Evolutionary conservation across 2,329 filamentous ascomycete species (phyloP).

Genomic region (Exophiala dermatitidis): DNA sequence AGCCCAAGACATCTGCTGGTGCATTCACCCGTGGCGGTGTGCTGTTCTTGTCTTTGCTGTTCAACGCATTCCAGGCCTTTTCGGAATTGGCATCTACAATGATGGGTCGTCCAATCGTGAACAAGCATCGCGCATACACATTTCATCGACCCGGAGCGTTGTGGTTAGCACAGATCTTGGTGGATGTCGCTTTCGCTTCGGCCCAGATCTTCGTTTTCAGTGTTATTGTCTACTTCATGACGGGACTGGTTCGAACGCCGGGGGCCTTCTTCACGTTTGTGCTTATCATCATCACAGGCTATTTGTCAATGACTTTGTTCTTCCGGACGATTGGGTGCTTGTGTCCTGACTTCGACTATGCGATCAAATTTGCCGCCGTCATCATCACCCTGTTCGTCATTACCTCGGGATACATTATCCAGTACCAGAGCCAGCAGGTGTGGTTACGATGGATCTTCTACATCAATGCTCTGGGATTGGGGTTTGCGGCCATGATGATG

Average conservation of each 20-base stretch:
- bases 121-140: constrained; percentile 76
- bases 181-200: constrained; percentile 63
- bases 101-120: constrained; percentile 67
- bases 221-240: constrained; percentile 75
- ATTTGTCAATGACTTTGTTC: constrained; percentile 67
- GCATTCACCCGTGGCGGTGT: constrained; percentile 77
- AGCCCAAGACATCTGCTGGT: constrained; percentile 56
- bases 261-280: constrained; percentile 74
- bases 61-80: constrained; percentile 84
- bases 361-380: constrained; percentile 72
- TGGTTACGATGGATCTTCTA: constrained; percentile 78
- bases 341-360: constrained; percentile 76
- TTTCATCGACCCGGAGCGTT: constrained; percentile 76
- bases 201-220: constrained; percentile 65
- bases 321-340: constrained; percentile 68
- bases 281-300: constrained; percentile 60
- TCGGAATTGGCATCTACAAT: constrained; percentile 69
- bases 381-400: constrained; percentile 76
- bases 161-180: constrained; percentile 68
- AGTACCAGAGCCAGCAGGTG: constrained; percentile 64
- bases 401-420: constrained; percentile 77
- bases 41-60: constrained; percentile 70
- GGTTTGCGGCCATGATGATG: constrained; percentile 72
- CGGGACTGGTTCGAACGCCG: constrained; percentile 58
- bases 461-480: constrained; percentile 65